Base-by-base conservation (phyloP, 805 yeast genomes). In the Nakazawaea anatomiae region DNA sequence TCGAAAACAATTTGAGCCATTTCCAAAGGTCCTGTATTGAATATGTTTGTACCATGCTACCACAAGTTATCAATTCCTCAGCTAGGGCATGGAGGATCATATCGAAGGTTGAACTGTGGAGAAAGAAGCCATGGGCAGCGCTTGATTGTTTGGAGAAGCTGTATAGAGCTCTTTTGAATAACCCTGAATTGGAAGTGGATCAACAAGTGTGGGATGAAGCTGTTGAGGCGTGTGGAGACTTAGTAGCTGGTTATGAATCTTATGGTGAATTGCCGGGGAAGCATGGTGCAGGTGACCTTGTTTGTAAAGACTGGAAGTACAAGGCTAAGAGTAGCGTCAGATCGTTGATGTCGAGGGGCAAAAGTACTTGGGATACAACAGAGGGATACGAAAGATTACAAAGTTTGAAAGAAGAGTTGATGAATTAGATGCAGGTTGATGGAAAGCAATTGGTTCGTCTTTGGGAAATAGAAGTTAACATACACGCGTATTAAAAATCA, bases 241-340 rank as follows among this genome's bases (percentile, higher is more conserved):
- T 92, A 51, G 83, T 87, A 2, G 87, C 94, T 40, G 92, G 96
- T 1, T 92, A 90, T 64, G 90, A 85, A 61, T 83, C 87, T 3
- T 74, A 88, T 34, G 98, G 98, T n/a, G 94, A 86, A 52, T 66
- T 80, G 57, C 86, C 87, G 9, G 95, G 95, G 6, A 84, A 80
- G 59, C 77, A 83, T 60, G 86, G 85, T 28, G 90, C 89, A 2
- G 95, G 85, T 25, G 89, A 87, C 63, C 57, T 85, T n/a, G 95
- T 91, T 8, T 90, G 97, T 65, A 82, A 84, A 61, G 96, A 90
- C 62, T 91, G 97, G 97, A 86, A 81, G 61, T 87, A 85, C 68
- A 89, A 89, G 64, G 83, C 96, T 1, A 76, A 83, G 55, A 76
- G 87, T 12, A 72, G 87, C 1, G 76, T 90, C 25, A 76, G 95